phyloP scores from a whole-genome alignment of 495 filamentous ascomycete species.

The Daldinia vernicosa region DNA sequence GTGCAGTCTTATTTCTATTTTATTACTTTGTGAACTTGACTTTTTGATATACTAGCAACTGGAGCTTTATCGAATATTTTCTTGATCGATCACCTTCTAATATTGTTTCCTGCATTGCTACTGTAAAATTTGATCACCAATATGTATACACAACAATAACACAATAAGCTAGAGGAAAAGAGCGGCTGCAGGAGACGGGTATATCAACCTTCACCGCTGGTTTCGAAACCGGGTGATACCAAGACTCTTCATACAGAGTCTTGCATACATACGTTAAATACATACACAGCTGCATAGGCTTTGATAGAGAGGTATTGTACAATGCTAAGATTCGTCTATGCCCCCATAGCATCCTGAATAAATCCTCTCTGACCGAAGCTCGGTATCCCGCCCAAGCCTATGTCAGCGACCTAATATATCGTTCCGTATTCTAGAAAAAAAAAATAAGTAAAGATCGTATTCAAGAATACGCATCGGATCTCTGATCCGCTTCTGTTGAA shows the following conservation, averaged over 20 bases:
- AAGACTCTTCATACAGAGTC: constrained; percentile 29
- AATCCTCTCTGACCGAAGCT: constrained; percentile 22
- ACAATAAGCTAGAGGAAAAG: background rate
- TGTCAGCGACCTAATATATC: constrained; percentile 23
- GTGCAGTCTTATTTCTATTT: background rate
- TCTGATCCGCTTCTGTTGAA: constrained; percentile 24
- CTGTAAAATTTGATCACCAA: constrained; percentile 6
- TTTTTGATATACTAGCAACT: background rate
- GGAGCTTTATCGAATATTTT: background rate
- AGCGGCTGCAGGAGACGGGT: constrained; percentile 19
- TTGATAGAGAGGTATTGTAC: constrained; percentile 24
- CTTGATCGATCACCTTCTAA: constrained; percentile 14
- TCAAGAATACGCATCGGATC: constrained; percentile 26
- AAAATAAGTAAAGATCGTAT: background rate
- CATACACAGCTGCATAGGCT: background rate
- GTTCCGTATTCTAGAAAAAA: constrained; percentile 8
- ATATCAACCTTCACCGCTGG: constrained; percentile 43
- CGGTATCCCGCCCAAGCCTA: constrained; percentile 14
- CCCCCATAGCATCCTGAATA: constrained; percentile 6
- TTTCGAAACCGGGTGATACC: constrained; percentile 39
- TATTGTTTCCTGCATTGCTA: background rate
- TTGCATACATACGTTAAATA: constrained; percentile 7
- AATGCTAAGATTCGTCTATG: background rate
- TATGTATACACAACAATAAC: background rate
- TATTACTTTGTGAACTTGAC: background rate